phyloP scores from a whole-genome alignment of 805 yeast species.

The Tetrapisispora nanseiensis region DNA sequence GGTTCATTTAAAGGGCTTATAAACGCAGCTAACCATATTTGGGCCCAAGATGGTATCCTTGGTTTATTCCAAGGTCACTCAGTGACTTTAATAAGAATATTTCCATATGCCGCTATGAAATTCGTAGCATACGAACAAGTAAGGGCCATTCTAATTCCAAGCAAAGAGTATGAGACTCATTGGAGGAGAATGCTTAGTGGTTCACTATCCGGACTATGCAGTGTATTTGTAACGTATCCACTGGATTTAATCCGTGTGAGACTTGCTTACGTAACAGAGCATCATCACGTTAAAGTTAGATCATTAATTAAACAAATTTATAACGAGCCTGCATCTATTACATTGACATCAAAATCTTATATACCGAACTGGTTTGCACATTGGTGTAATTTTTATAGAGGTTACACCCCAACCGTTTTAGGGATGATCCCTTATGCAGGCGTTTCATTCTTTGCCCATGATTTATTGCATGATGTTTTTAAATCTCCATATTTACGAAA shows the following conservation, averaged over 20 bases:
- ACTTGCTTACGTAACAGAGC: slow-evolving; percentile 74
- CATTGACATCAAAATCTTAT: slow-evolving; percentile 29
- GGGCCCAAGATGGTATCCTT: slow-evolving; percentile 53
- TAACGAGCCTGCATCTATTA: slow-evolving; percentile 25
- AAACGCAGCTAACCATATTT: slow-evolving; percentile 61
- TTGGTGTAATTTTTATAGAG: slow-evolving; percentile 72
- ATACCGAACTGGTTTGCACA: slow-evolving; percentile 29
- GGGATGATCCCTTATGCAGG: slow-evolving; percentile 99
- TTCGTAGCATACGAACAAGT: slow-evolving; percentile 95
- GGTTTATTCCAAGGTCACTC: slow-evolving; percentile 96
- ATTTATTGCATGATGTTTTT: slow-evolving; percentile 76
- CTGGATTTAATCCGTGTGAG: slow-evolving; percentile 83
- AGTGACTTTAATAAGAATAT: slow-evolving; percentile 80
- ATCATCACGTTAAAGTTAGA: slow-evolving; percentile 21
- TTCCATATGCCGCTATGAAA: slow-evolving; percentile 95
- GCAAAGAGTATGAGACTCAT: slow-evolving; percentile 66
- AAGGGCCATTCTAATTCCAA: slow-evolving; percentile 68
- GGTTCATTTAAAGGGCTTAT: slow-evolving; percentile 73
- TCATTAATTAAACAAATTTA: slow-evolving; percentile 24
- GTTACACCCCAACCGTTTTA: slow-evolving; percentile 84
- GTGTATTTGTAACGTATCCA: slow-evolving; percentile 87
- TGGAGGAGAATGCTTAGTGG: slow-evolving; percentile 78
- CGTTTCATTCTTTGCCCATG: slow-evolving; percentile 92
- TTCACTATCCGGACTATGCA: slow-evolving; percentile 76
- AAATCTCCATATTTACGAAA: slow-evolving; percentile 47